Evolutionary conservation across 164 flowering plant species (phyloP), one percentile per base, ranked within the genome.

Genomic region (Buxus sempervirens): DNA sequence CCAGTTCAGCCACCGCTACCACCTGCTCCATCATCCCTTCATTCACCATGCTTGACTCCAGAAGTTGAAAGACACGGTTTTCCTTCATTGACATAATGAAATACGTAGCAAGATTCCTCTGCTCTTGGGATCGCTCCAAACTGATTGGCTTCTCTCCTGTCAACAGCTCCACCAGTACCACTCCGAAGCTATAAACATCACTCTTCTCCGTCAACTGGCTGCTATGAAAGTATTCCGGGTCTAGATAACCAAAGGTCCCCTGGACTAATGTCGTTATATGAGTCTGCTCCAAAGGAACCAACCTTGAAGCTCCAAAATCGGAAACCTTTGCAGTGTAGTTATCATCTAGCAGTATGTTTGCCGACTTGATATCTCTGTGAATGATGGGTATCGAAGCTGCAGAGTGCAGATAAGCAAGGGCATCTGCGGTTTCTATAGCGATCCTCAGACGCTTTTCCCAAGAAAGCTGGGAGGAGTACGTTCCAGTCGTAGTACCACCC

Each of bases 261-360:
- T 67, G 70, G 0, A 58, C 78, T 61, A 62, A 36, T 15, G 75
- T 68, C 26, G 23, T 57, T 20, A 66, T 23, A 15, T 66, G 67
- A 32, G 63, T 28, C 22, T 62, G 64, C 28, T 67, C 72, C 14
- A 62, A n/a, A 24, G 78, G 74, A 9, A 70, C 60, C 3, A 67
- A 53, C 60, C 72, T 75, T 4, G 67, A 75, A 12, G 65, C 68
- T 22, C 78, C 78, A 28, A 75, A 75, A 67, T 71, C 78, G 2
- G 78, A 54, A 19, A 75, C 66, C 56, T 75, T 75, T 15, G 78
- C 70, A 0, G 53, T 54, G 23, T 41, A 54, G 42, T 68, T 28
- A 42, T 58, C 54, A 51, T 75, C 70, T 25, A 75, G 24, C 22
- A 75, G 49, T 4, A 75, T 75, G 63, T 75, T 75, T 4, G 67